These are phyloP conservation scores for Amaranthus hypochondriacus DNA, from an alignment of 148 eudicot species.

Conservation along the genomic window DNA sequence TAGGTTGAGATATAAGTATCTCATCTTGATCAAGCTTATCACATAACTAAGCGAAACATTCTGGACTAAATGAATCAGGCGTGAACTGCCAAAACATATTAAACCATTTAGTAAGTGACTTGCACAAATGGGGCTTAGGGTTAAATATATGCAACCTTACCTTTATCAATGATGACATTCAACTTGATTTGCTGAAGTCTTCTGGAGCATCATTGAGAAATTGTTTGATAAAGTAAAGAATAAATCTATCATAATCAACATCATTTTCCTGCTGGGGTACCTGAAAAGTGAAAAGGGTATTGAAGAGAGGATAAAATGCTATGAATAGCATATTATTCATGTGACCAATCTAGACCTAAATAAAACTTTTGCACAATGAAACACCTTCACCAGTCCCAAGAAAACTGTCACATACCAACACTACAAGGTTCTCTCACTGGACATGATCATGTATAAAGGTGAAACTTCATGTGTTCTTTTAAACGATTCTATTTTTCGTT, in stretches of 20 bases:
- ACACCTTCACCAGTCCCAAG: no score
- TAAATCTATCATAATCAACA: conserved; percentile 31
- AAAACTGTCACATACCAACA: no score
- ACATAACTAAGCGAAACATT: conserved; percentile 20
- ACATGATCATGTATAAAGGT: no score
- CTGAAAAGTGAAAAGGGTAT: conserved; percentile 7
- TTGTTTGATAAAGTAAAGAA: conserved; percentile 26
- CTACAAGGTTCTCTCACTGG: no score
- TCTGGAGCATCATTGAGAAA: conserved; percentile 27
- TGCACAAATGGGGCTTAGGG: no score
- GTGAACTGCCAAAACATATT: conserved; percentile 16
- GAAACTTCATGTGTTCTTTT: no score
- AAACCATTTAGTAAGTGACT: not conserved
- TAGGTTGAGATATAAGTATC: not conserved
- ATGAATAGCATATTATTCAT: not conserved
- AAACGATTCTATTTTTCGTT: no score
- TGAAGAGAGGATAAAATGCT: not conserved
- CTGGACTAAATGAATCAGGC: conserved; percentile 12
- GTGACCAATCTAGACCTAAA: no score
- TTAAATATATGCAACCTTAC: no score
- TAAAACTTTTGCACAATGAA: no score
- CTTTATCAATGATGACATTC: no score
- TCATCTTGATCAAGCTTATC: conserved; percentile 17
- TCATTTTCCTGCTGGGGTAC: conserved; percentile 35
- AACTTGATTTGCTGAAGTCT: conserved; percentile 12